phyloP scores from a whole-genome alignment of 441 rosid species.

The Kokia cookei region DNA sequence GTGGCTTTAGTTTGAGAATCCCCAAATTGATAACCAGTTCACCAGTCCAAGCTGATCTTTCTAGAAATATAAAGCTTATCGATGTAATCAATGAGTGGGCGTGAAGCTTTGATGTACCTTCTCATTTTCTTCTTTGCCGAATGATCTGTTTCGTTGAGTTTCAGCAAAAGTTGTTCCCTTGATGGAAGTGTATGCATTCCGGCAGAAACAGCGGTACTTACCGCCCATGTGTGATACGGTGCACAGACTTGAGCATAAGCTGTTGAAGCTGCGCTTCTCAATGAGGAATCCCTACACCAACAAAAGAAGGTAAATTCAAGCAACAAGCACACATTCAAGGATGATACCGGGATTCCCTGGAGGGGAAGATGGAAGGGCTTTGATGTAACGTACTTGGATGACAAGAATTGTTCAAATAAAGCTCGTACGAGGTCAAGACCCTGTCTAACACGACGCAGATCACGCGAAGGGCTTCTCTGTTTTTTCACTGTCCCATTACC shows the following conservation, averaged over 20 bases:
- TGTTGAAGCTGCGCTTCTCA: slow-evolving; percentile 74
- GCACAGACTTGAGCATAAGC: slow-evolving; percentile 88
- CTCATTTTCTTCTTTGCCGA: slow-evolving; percentile 77
- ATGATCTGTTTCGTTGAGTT: slow-evolving; percentile 73
- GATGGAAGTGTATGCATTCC: slow-evolving; percentile 90
- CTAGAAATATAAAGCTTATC: slow-evolving; percentile 71
- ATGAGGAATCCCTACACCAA: slow-evolving; percentile 37
- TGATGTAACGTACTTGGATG: slow-evolving; percentile 36
- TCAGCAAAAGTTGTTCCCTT: slow-evolving; percentile 65
- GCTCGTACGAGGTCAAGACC: slow-evolving; percentile 88
- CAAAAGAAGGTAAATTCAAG: background rate
- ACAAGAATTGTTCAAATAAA: slow-evolving; percentile 65
- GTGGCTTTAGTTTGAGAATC: background rate
- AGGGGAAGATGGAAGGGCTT: background rate
- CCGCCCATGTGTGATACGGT: slow-evolving; percentile 80
- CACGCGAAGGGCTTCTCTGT: slow-evolving; percentile 73
- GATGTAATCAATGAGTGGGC: slow-evolving; percentile 58
- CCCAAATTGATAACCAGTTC: slow-evolving; percentile 2
- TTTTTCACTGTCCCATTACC: slow-evolving; percentile 56
- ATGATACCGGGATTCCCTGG: background rate
- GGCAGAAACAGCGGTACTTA: slow-evolving; percentile 83
- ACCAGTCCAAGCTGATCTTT: slow-evolving; percentile 81
- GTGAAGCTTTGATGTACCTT: slow-evolving; percentile 57
- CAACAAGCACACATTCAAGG: background rate
- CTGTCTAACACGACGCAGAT: slow-evolving; percentile 77